Percentiles rank a stretch among this genome's conserved stretches.
These are phyloP conservation scores for Ogataea thermomethanolica DNA, from an alignment of 805 yeast species.

Conservation along the genomic window DNA sequence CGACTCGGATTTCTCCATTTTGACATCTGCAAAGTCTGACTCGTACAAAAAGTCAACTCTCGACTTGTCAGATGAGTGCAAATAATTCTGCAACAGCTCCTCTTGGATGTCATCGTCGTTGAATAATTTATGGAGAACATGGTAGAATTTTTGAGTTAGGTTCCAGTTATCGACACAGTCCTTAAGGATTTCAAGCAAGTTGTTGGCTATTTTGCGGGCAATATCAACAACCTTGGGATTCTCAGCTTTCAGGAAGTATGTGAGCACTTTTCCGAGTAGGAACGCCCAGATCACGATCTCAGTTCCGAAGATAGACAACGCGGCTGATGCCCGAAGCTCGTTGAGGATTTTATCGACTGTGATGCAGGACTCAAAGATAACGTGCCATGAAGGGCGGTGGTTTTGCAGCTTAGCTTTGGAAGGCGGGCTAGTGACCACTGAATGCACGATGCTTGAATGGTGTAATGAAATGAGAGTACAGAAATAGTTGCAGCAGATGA, in stretches of 20 bases:
- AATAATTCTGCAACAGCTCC: constrained; percentile 1
- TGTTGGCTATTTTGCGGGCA: constrained; percentile 3
- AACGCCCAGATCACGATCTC: constrained; percentile 7
- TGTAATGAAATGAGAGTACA: constrained; percentile 7
- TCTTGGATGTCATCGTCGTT: constrained; percentile 2
- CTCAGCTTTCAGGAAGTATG: constrained; percentile 10
- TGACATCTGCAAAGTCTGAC: not conserved
- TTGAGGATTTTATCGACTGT: constrained; percentile 9
- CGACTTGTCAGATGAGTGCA: not conserved
- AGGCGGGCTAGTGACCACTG: not conserved
- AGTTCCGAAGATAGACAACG: constrained; percentile 5
- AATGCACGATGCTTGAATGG: constrained; percentile 7
- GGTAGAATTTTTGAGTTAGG: constrained; percentile 5
- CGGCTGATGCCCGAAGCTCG: constrained; percentile 5
- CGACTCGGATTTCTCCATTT: not conserved
- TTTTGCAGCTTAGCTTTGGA: not conserved
- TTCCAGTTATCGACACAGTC: constrained; percentile 6
- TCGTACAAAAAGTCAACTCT: not conserved
- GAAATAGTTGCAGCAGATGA: constrained; percentile 6
- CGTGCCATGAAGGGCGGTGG: constrained; percentile 22
- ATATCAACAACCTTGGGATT: constrained; percentile 1
- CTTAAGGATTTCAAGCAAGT: constrained; percentile 1
- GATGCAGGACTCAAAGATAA: constrained; percentile 15
- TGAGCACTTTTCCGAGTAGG: constrained; percentile 12
- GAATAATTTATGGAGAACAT: constrained; percentile 5